Evolutionary conservation across 192 early-diverging fungal species (phyloP), one percentile per base, ranked within the genome.

Genomic region (Chytriomyces confervae): DNA sequence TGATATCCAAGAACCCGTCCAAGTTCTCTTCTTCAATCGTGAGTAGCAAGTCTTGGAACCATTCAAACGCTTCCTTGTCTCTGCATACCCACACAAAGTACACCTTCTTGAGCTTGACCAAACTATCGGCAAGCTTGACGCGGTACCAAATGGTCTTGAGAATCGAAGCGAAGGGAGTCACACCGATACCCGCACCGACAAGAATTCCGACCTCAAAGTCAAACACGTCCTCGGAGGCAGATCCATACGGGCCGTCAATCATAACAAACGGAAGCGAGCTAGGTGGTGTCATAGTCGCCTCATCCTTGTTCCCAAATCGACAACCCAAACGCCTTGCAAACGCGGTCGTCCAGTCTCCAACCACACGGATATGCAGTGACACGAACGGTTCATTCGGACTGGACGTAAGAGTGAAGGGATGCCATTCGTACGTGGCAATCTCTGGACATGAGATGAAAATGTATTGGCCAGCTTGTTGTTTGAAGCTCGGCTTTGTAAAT

Each of bases 41-140:
- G 77, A 87, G 84, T 66, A 95, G 89, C 64, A 95, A 81, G 74
- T 94, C 93, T 82, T 91, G 91, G 85, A 95, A 95, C 93, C 94
- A 94, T 79, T 95, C 94, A 66, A 95, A 95, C 13, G 91, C 86
- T 69, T 92, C 89, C 71, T 91, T 92, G 81, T 95, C 94, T 24
- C 94, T 87, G 80, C 91, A 93, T 49, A 92, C 85, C 94, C 94
- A 95, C 82, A 94, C 84, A 76, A 95, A 95, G 80, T 95, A 95
- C 11, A 94, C 94, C 79, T 95, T 95, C 76, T 89, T 89, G 50
- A 95, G 83, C 5, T 86, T 83, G 76, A 85, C 61, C 51, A 86
- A 61, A 53, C 70, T 67, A 76, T 79, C 75, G 11, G 84, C 83
- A 75, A 89, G 85, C 81, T 85, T 90, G 76, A 90, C 62, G 49